Evolutionary conservation across 2,329 filamentous ascomycete species (phyloP).

Genomic region (Scedosporium aurantiacum): DNA sequence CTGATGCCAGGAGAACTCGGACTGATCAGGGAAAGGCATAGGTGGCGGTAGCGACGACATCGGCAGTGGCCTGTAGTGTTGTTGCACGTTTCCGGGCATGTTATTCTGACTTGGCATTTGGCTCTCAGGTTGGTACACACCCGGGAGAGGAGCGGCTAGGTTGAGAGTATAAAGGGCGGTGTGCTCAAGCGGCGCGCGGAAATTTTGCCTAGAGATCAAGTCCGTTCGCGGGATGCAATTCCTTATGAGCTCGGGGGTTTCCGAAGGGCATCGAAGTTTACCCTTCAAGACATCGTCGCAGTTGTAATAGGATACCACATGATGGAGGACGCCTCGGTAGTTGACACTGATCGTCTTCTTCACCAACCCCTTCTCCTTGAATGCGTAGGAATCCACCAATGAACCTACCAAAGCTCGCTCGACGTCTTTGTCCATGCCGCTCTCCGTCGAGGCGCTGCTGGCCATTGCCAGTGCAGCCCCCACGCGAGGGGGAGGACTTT

Average conservation of each 20-base stretch:
- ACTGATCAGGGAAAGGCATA: conserved; percentile 1
- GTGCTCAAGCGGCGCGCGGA: conserved; percentile 55
- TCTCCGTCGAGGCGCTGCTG: conserved; percentile 1
- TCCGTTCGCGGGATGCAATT: conserved; percentile 44
- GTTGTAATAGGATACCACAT: conserved; percentile 82
- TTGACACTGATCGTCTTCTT: conserved; percentile 89
- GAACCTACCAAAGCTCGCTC: conserved; percentile 57
- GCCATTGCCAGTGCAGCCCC: neutral
- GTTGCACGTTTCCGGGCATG: neutral
- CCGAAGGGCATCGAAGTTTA: conserved; percentile 46
- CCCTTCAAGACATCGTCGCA: conserved; percentile 63
- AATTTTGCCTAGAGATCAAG: conserved; percentile 52
- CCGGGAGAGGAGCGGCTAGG: neutral
- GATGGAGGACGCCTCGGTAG: conserved; percentile 64
- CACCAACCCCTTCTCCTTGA: conserved; percentile 70
- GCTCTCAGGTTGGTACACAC: neutral
- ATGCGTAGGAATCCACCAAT: conserved; percentile 78
- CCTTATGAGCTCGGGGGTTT: conserved; percentile 23
- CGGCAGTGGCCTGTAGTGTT: neutral
- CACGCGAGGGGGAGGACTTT: neutral
- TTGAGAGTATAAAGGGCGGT: conserved; percentile 23
- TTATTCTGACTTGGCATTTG: neutral
- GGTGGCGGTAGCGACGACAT: neutral
- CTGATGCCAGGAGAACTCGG: conserved; percentile 2
- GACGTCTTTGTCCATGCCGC: conserved; percentile 16